phyloP scores from a whole-genome alignment of 495 filamentous ascomycete genomes.

The Xylaria nigripes region DNA sequence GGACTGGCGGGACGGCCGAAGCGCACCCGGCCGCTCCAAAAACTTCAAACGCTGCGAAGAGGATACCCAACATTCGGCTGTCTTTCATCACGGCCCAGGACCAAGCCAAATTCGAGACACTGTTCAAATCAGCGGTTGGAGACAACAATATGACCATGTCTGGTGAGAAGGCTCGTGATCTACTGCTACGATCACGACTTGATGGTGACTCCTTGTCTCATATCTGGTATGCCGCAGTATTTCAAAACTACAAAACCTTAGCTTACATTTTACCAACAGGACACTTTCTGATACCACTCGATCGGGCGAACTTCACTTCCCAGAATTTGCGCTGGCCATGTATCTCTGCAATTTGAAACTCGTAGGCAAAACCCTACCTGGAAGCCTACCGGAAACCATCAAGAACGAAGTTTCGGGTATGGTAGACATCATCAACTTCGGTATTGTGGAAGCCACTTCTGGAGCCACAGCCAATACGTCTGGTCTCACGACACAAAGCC shows the following conservation, averaged over 20 bases:
- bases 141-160: slow-evolving; percentile 75
- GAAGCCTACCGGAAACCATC: slow-evolving; percentile 68
- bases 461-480: slow-evolving; percentile 60
- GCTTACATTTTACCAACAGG: slow-evolving; percentile 40
- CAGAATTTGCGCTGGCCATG: slow-evolving; percentile 97
- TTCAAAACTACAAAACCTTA: background rate
- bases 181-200: slow-evolving; percentile 80
- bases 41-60: slow-evolving; percentile 40
- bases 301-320: slow-evolving; percentile 92
- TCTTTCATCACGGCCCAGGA: slow-evolving; percentile 94
- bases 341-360: slow-evolving; percentile 94
- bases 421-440: slow-evolving; percentile 99
- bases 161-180: slow-evolving; percentile 82
- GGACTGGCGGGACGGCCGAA: slow-evolving; percentile 47
- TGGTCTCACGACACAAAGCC: slow-evolving; percentile 63
- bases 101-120: slow-evolving; percentile 94
- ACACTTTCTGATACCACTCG: slow-evolving; percentile 95
- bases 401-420: slow-evolving; percentile 98
- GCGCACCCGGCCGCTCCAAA: slow-evolving; percentile 42
- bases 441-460: slow-evolving; percentile 61
- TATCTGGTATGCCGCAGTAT: slow-evolving; percentile 59
- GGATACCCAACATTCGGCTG: slow-evolving; percentile 90
- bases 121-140: slow-evolving; percentile 93
- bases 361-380: slow-evolving; percentile 73
- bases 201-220: slow-evolving; percentile 72